Evolutionary conservation across 805 yeast species (phyloP), one percentile per base, ranked within the genome.

Genomic region (Lipomyces japonicus): DNA sequence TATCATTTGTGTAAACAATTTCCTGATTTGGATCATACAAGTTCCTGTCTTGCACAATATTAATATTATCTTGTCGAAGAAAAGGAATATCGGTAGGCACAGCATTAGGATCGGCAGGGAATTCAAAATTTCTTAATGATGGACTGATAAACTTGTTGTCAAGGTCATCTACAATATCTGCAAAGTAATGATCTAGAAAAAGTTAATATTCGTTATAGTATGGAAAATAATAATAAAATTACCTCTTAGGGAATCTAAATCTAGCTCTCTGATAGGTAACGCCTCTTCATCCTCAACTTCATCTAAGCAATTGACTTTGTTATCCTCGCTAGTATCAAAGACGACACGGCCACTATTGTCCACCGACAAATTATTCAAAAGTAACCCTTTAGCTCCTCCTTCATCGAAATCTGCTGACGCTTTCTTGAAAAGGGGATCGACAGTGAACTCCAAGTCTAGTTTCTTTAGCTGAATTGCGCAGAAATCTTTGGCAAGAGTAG

Each of bases 331-430:
- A 61, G 87, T 90, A 50, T 78, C 74, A 40, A 86, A 78, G 6
- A 82, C 76, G 26, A 78, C 75, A 80, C 93, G 79, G 51, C 86
- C 81, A 42, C 70, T 66, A 48, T 70, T 73, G 68, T 68, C 70
- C 65, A 68, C 63, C 64, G 76, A 60, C 64, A 80, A 48, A 69
- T 74, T 55, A 68, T 72, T 64, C 85, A 86, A 64, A n/a, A 68
- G 54, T 41, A 73, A 63, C 2, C 71, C 69, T 6, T 62, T 66
- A 12, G 71, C 69, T 3, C 75, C 75, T 14, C 74, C 73, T 44
- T 71, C 73, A 48, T 72, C 75, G 50, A 72, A 72, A 43, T 73
- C 75, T 2, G 75, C 71, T n/a, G 72, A 67, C 66, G 70, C 70
- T 38, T 70, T 67, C 21, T 71, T 64, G 51, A 72, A 67, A 48